Percentiles rank a stretch among this genome's conserved stretches.
Evolutionary conservation across 352 stramenopile species (phyloP).

Genomic region (Pythium phragmiticola): DNA sequence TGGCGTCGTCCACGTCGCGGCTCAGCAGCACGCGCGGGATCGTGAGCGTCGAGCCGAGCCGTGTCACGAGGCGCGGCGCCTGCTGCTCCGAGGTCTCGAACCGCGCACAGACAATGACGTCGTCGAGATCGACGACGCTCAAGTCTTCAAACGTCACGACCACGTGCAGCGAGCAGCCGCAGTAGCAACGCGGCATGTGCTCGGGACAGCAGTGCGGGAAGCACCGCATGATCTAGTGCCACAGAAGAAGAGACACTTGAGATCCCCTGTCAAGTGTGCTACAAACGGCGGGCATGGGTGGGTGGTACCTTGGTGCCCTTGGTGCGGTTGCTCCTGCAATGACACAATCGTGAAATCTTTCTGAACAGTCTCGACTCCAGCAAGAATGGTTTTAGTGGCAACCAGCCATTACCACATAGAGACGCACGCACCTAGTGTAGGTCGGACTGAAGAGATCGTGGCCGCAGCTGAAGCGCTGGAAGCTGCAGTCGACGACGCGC

Average conservation of each 20-base stretch:
- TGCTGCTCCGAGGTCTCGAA: constrained; percentile 18
- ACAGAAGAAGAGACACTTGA: background rate
- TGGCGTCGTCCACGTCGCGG: constrained; percentile 6
- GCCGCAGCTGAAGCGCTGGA: constrained; percentile 36
- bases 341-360: too few relatives aligned
- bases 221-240: constrained; percentile 32
- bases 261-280: background rate
- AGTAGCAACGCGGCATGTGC: constrained; percentile 32
- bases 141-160: constrained; percentile 16
- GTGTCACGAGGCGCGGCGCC: background rate
- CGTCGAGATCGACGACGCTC: background rate
- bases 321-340: constrained; percentile 26
- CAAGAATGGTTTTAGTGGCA: too few relatives aligned
- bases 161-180: constrained; percentile 30
- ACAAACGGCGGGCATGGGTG: background rate
- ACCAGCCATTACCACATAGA: background rate
- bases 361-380: too few relatives aligned
- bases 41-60: constrained; percentile 1
- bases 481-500: constrained; percentile 21
- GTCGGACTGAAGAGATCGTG: constrained; percentile 36
- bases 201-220: constrained; percentile 38
- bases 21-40: constrained; percentile 10
- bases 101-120: constrained; percentile 13
- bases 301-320: constrained; percentile 22
- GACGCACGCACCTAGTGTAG: constrained; percentile 30